These are phyloP conservation scores for Amesomyces nigricolor DNA, from an alignment of 2,329 filamentous ascomycete species.

Conservation along the genomic window DNA sequence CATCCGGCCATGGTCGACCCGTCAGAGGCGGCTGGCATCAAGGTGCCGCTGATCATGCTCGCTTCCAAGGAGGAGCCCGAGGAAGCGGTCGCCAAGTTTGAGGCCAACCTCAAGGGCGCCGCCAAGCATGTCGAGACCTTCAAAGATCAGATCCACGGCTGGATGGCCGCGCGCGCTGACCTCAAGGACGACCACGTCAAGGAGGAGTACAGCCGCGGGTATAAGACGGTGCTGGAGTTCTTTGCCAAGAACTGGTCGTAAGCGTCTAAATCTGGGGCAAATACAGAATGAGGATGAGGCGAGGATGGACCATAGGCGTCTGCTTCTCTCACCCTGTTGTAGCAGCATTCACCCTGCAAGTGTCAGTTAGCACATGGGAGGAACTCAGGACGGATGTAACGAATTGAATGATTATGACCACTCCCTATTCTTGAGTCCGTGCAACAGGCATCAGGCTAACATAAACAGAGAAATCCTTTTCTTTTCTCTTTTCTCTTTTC, in stretches of 20 bases:
- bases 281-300: conserved; percentile 3
- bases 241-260: conserved; percentile 45
- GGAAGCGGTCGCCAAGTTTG: conserved; percentile 51
- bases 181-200: conserved; percentile 52
- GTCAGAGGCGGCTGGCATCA: conserved; percentile 54
- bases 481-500: too few relatives aligned
- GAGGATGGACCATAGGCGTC: neutral
- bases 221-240: conserved; percentile 54
- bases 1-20: conserved; percentile 62
- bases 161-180: conserved; percentile 64
- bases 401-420: too few relatives aligned
- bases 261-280: conserved; percentile 4
- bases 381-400: too few relatives aligned
- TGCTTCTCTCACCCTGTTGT: too few relatives aligned
- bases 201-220: conserved; percentile 58
- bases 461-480: too few relatives aligned
- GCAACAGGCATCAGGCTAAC: too few relatives aligned
- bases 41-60: conserved; percentile 56
- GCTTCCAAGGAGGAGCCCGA: conserved; percentile 60
- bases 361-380: too few relatives aligned
- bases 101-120: conserved; percentile 44
- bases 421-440: too few relatives aligned
- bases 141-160: conserved; percentile 62
- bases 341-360: too few relatives aligned
- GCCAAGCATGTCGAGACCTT: conserved; percentile 62